Base-by-base conservation (phyloP, 768 basidiomycete genomes). In the Hericium erinaceus region DNA sequence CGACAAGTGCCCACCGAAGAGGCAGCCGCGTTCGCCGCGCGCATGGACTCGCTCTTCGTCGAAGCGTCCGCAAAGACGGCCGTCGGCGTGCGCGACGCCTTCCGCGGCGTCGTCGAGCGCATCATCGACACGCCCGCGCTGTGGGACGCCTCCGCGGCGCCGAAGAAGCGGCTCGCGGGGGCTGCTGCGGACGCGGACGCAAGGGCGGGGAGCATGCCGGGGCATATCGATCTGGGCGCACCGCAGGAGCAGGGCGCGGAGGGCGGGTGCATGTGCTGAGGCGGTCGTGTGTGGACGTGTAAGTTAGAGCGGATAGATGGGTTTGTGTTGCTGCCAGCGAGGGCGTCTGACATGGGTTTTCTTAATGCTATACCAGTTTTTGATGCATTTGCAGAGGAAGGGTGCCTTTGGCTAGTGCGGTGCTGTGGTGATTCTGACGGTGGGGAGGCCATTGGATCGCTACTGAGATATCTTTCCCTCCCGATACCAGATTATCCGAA, bases 21-120 rank as follows among this genome's bases (percentile, higher is more conserved):
- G 66, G 95, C 84, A 1, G 73, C 82, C 58, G 77, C 79, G 1
- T 98, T 95, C 63, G 95, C 95, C 0, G 74, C 75, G 24, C 80
- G 89, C 37, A 92, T 92, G 80, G 80, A 81, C 16, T 89, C 86
- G 18, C 74, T 93, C 48, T 98, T 98, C 72, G 75, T 98, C 46
- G 95, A 98, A 73, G 85, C 92, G 0, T 91, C 87, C 0, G 95
- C 95, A 0, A 98, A 98, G 82, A 97, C 92, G 0, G 82, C 86
- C 8, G 76, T 89, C 0, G 87, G 88, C 15, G 94, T 98, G 6
- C 77, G 76, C 33, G 89, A 92, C 48, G 83, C 86, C 2, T 87
- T 87, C 65, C 72, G 77, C 46, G 85, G 89, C 55, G 81, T 95
- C 6, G 93, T 97, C 20, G 79, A 81, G 67, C 79, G 80, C 72